phyloP scores from a whole-genome alignment of 2,329 filamentous ascomycete genomes.

The Sphaerulina vaccinii region DNA sequence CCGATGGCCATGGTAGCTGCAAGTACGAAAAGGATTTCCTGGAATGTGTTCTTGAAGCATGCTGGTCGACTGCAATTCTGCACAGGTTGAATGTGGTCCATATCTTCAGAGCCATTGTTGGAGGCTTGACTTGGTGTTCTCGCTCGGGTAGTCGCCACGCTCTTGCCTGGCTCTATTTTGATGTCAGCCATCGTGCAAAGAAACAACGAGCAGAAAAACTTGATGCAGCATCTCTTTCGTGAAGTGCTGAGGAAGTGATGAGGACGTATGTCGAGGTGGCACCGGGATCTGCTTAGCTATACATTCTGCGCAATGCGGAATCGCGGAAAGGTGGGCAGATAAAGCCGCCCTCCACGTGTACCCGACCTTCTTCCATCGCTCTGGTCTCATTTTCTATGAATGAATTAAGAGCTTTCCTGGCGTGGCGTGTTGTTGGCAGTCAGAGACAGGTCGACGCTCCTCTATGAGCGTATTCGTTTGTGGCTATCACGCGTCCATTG shows the following conservation, averaged over 20 bases:
- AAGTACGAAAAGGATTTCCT: conserved; percentile 65
- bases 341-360: too few relatives aligned
- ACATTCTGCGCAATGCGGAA: too few relatives aligned
- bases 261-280: too few relatives aligned
- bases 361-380: too few relatives aligned
- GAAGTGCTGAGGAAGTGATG: background rate
- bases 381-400: too few relatives aligned
- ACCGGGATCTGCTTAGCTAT: too few relatives aligned
- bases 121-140: background rate
- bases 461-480: too few relatives aligned
- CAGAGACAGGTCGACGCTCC: too few relatives aligned
- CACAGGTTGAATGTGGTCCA: conserved; percentile 21
- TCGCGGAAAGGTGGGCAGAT: too few relatives aligned
- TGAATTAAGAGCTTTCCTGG: too few relatives aligned
- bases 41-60: conserved; percentile 61
- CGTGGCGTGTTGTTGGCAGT: too few relatives aligned
- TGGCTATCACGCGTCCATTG: too few relatives aligned
- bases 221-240: background rate
- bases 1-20: conserved; percentile 67
- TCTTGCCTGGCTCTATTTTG: background rate
- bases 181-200: background rate
- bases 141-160: background rate
- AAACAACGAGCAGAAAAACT: background rate
- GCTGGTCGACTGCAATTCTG: conserved; percentile 45
- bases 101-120: conserved; percentile 6